Percentiles rank a stretch among this genome's conserved stretches.
phyloP scores from a whole-genome alignment of 2,329 filamentous ascomycete genomes.

The Emmonsiellopsis sp. region DNA sequence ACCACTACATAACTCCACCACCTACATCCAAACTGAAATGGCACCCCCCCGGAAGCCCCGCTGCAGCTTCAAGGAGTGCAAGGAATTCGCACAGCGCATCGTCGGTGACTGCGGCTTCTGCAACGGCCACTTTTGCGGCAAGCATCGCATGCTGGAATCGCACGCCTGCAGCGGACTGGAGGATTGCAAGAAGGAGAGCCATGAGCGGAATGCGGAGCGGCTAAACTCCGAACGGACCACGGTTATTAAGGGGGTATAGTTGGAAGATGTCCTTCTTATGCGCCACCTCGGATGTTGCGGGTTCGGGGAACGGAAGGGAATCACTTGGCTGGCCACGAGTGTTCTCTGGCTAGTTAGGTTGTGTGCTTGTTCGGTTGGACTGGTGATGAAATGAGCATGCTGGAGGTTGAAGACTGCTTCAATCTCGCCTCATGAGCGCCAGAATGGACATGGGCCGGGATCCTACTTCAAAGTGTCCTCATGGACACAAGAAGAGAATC shows the following conservation, averaged over 20 bases:
- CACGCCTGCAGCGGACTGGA: constrained; percentile 90
- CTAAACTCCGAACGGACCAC: constrained; percentile 87
- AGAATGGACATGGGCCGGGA: no score
- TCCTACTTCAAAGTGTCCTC: no score
- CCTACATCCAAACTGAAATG: constrained; percentile 11
- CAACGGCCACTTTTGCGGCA: constrained; percentile 85
- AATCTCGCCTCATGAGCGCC: no score
- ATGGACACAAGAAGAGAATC: no score
- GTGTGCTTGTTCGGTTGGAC: no score
- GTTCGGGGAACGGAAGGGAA: no score
- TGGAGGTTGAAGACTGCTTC: no score
- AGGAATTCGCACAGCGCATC: constrained; percentile 77
- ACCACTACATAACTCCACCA: constrained; percentile 15
- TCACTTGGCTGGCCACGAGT: no score
- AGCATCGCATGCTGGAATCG: constrained; percentile 86
- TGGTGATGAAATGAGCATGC: no score
- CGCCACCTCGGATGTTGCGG: no score
- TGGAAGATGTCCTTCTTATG: background rate
- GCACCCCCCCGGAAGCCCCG: constrained; percentile 50
- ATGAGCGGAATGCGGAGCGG: constrained; percentile 87
- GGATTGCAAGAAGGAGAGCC: constrained; percentile 95
- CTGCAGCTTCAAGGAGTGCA: constrained; percentile 86
- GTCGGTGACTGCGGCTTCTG: constrained; percentile 96
- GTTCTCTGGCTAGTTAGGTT: no score
- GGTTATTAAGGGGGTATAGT: constrained; percentile 80